Evolutionary conservation across 306 rosid species (phyloP).

Genomic region (Quercus aquifolioides): DNA sequence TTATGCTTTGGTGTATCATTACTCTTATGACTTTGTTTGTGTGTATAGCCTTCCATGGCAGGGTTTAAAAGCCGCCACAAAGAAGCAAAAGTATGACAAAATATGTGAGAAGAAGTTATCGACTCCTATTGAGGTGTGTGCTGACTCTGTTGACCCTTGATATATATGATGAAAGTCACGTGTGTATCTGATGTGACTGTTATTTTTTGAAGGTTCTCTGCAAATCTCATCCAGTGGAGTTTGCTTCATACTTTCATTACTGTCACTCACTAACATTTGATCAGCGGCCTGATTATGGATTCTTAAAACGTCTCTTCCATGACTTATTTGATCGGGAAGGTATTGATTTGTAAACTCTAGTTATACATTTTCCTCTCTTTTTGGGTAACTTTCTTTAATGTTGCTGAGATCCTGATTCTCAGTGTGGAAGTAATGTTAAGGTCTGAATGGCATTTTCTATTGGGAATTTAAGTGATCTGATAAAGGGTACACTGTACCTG

Average conservation of each 20-base stretch:
- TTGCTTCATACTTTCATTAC: conserved; percentile 94
- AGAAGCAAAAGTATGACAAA: conserved; percentile 96
- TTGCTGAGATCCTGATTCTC: background rate
- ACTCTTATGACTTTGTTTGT: conserved; percentile 11
- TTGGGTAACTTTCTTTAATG: background rate
- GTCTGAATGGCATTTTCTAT: background rate
- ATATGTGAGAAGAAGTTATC: conserved; percentile 94
- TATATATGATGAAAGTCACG: background rate
- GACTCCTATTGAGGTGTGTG: conserved; percentile 89
- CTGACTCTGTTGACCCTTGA: conserved; percentile 5
- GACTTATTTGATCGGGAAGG: conserved; percentile 91
- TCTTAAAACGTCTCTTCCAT: conserved; percentile 87
- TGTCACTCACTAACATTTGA: conserved; percentile 91
- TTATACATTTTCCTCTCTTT: background rate
- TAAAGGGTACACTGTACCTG: background rate
- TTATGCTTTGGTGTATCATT: background rate
- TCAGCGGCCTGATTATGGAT: conserved; percentile 98
- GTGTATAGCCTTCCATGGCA: conserved; percentile 95
- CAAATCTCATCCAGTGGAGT: conserved; percentile 92
- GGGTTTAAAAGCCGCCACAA: conserved; percentile 96
- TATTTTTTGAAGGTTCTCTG: conserved; percentile 65
- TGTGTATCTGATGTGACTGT: conserved; percentile 18
- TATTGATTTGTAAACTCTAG: conserved; percentile 21
- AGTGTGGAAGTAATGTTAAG: background rate
- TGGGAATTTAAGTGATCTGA: background rate